Conservation (phyloP, 441 rosid genomes). For the Populus hybrid region DNA sequence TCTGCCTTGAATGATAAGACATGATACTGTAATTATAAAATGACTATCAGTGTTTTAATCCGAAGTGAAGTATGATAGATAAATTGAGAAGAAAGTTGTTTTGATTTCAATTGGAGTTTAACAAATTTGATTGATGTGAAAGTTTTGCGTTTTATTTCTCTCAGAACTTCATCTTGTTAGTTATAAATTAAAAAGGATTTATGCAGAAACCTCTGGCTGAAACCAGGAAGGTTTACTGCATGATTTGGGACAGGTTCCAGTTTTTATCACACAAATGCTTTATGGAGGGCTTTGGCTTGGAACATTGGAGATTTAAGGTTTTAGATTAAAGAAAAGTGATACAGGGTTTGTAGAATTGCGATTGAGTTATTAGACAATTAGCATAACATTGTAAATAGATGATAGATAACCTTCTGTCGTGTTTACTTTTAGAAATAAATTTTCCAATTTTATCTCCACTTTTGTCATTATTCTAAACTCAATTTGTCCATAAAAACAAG, state of each 20-base stretch:
- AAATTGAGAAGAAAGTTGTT: neutral
- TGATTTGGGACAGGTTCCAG: neutral
- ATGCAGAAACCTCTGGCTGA: neutral
- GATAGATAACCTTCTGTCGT: no score
- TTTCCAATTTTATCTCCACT: no score
- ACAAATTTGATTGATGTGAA: neutral
- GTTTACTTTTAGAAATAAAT: no score
- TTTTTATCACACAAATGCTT: neutral
- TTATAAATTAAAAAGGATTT: neutral
- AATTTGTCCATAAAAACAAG: no score
- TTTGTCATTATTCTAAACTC: no score
- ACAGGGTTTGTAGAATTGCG: no score
- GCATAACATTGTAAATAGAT: no score
- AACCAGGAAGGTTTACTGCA: neutral
- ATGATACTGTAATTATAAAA: neutral
- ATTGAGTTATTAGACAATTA: no score
- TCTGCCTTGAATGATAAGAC: neutral
- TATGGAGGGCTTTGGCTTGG: neutral
- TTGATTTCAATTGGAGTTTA: neutral
- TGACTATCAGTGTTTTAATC: neutral
- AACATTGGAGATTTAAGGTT: neutral
- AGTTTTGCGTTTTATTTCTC: neutral
- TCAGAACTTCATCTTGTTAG: neutral
- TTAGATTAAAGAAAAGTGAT: neutral
- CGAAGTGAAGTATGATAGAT: neutral